These are phyloP conservation scores for Rutstroemia sp. DNA, from an alignment of 2,329 filamentous ascomycete species.

Conservation along the genomic window DNA sequence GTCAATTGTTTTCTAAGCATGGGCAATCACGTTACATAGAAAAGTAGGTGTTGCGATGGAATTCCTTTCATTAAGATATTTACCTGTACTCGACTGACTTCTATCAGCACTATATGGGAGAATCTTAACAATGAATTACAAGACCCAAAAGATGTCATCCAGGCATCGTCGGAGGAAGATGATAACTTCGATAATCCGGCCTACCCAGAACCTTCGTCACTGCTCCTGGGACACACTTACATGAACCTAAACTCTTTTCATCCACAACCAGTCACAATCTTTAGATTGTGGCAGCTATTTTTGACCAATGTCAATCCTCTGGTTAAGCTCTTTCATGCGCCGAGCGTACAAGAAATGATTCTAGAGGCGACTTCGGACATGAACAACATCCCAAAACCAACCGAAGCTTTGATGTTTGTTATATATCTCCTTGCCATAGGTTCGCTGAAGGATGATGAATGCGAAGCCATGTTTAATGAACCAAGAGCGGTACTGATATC, in stretches of 20 bases:
- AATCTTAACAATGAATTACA: conserved; percentile 25
- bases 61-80: neutral
- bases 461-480: conserved; percentile 44
- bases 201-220: conserved; percentile 24
- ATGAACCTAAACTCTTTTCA: conserved; percentile 44
- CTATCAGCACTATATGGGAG: conserved; percentile 24
- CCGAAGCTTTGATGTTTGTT: conserved; percentile 63
- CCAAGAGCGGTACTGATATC: conserved; percentile 42
- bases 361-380: conserved; percentile 52
- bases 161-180: conserved; percentile 26
- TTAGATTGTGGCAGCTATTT: conserved; percentile 63
- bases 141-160: conserved; percentile 27
- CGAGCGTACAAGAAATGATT: conserved; percentile 55
- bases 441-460: conserved; percentile 50
- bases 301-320: conserved; percentile 63
- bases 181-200: conserved; percentile 24
- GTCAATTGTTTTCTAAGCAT: conserved; percentile 18
- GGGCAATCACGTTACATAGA: conserved; percentile 24
- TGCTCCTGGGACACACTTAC: conserved; percentile 41
- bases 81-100: conserved; percentile 2
- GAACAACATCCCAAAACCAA: conserved; percentile 36
- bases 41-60: conserved; percentile 15
- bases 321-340: conserved; percentile 60
- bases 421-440: conserved; percentile 55
- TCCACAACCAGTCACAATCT: conserved; percentile 50